Percentiles rank a stretch among this genome's conserved stretches.
These are phyloP conservation scores for Cutaneotrichosporon sp. DNA, from an alignment of 1,284 basidiomycete species.

Conservation along the genomic window DNA sequence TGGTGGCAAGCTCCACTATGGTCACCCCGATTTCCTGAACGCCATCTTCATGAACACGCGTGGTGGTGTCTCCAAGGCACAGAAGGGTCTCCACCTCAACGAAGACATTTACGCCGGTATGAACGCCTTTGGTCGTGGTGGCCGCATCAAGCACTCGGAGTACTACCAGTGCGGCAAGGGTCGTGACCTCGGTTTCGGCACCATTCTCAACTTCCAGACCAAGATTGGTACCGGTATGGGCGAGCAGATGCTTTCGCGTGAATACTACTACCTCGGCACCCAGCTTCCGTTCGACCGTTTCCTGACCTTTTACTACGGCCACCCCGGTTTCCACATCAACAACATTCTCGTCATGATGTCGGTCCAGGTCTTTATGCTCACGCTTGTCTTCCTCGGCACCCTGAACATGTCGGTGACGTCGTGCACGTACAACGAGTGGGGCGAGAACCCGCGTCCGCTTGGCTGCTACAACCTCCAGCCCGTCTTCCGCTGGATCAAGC, in stretches of 20 bases:
- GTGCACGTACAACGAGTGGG: conserved; percentile 68
- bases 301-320: conserved; percentile 99
- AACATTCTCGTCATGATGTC: conserved; percentile 96
- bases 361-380: conserved; percentile 82
- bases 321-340: conserved; percentile 99
- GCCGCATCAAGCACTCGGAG: conserved; percentile 97
- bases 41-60: conserved; percentile 97
- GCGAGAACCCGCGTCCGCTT: conserved; percentile 52
- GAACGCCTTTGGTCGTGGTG: conserved; percentile 95
- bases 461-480: conserved; percentile 88
- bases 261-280: conserved; percentile 99
- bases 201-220: conserved; percentile 98
- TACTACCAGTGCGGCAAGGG: conserved; percentile 98
- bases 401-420: conserved; percentile 71
- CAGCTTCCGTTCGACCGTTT: conserved; percentile 97
- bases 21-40: conserved; percentile 96
- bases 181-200: conserved; percentile 97
- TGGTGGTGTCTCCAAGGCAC: conserved; percentile 96
- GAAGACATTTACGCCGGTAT: conserved; percentile 99
- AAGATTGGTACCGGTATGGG: conserved; percentile 99
- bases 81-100: conserved; percentile 96
- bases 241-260: conserved; percentile 97
- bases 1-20: conserved; percentile 97
- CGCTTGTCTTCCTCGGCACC: conserved; percentile 86
- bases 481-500: conserved; percentile 87